A percentile compares a stretch with the other conserved stretches of the same genome.
Conservation (phyloP, 495 filamentous ascomycete genomes). For the Neurospora sp. region DNA sequence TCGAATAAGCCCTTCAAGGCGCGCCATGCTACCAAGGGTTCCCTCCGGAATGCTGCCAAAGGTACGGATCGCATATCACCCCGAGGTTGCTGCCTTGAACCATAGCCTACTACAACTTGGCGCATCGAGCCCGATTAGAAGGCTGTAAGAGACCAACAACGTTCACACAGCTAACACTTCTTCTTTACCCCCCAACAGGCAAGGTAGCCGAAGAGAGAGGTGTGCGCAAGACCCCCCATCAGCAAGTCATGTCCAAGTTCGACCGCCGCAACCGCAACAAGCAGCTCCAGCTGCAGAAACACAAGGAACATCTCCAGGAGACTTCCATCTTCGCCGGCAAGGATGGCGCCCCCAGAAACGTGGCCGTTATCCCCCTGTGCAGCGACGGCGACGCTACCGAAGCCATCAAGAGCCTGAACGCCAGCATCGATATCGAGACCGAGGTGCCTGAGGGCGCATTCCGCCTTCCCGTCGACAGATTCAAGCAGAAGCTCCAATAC, state of each 20-base stretch:
- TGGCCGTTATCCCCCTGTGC: constrained; percentile 84
- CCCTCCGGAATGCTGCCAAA: constrained; percentile 71
- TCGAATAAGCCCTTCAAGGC: constrained; percentile 86
- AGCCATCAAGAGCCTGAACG: constrained; percentile 61
- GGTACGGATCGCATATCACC: constrained; percentile 38
- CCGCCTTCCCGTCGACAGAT: constrained; percentile 68
- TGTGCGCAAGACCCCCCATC: constrained; percentile 77
- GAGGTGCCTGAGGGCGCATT: constrained; percentile 49
- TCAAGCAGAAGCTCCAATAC: constrained; percentile 88
- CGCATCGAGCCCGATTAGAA: background rate
- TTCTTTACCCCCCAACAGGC: constrained; percentile 17
- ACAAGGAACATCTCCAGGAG: constrained; percentile 65
- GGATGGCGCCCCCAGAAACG: constrained; percentile 78
- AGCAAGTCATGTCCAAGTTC: constrained; percentile 94
- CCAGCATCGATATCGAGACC: constrained; percentile 66
- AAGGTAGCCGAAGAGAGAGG: constrained; percentile 42
- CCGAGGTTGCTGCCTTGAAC: background rate
- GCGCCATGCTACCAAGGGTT: constrained; percentile 76
- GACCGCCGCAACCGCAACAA: constrained; percentile 88
- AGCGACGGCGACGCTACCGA: constrained; percentile 53
- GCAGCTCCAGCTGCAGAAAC: constrained; percentile 72
- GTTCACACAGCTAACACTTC: constrained; percentile 5
- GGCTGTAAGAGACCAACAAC: background rate
- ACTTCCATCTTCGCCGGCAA: constrained; percentile 72
- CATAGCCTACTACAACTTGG: background rate